Conservation (phyloP, 345 rosid species). For the Eucalyptus albens region DNA sequence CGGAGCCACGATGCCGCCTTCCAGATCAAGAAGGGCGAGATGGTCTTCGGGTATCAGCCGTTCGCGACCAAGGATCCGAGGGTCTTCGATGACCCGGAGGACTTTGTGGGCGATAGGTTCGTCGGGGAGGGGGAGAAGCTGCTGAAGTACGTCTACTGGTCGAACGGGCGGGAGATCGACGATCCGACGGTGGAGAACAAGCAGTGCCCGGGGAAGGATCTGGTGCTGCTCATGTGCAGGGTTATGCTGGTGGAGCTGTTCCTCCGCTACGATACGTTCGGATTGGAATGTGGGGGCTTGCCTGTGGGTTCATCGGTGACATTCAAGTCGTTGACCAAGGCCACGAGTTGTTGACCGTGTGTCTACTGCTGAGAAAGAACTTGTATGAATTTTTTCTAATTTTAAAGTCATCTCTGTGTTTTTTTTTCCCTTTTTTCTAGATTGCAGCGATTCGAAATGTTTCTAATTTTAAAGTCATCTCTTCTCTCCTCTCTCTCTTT, state of each 20-base stretch:
- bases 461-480: too few relatives aligned
- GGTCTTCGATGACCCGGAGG: slow-evolving; percentile 19
- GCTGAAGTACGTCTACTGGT: slow-evolving; percentile 41
- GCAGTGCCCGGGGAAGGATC: slow-evolving; percentile 40
- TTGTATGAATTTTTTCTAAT: not conserved
- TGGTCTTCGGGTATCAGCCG: slow-evolving; percentile 42
- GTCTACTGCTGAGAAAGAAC: not conserved
- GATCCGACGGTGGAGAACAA: slow-evolving; percentile 28
- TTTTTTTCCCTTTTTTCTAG: too few relatives aligned
- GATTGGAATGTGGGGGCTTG: not conserved
- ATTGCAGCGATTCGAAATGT: too few relatives aligned
- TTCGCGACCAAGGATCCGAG: slow-evolving; percentile 27
- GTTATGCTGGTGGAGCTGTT: slow-evolving; percentile 32
- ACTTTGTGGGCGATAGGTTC: slow-evolving; percentile 28
- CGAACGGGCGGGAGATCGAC: slow-evolving; percentile 28
- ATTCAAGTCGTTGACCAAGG: slow-evolving; percentile 25
- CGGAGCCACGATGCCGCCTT: slow-evolving; percentile 28
- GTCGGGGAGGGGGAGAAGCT: slow-evolving; percentile 23
- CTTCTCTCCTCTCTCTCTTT: too few relatives aligned
- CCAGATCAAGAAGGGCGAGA: slow-evolving; percentile 33
- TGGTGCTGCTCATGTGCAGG: slow-evolving; percentile 27
- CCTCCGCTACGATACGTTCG: slow-evolving; percentile 37
- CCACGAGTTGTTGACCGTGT: not conserved
- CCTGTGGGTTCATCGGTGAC: slow-evolving; percentile 10
- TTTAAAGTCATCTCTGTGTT: too few relatives aligned